Evolutionary conservation across 2,329 filamentous ascomycete species (phyloP).

Genomic region (Penicillium corylophilum): DNA sequence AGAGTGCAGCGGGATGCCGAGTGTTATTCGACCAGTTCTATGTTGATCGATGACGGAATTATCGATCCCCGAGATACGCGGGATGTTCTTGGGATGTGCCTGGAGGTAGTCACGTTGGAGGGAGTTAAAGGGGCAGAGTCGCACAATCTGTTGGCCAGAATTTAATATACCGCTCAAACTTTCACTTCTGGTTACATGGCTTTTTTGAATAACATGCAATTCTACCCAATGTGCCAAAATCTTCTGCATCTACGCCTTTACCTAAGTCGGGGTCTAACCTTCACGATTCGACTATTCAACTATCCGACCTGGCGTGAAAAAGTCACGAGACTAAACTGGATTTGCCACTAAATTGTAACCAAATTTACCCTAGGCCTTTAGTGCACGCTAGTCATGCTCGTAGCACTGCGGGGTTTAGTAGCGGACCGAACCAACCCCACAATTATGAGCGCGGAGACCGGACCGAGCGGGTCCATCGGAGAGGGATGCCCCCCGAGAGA

Average conservation of each 20-base stretch:
- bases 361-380: neutral
- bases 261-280: too few relatives aligned
- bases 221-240: too few relatives aligned
- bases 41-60: slow-evolving; percentile 38
- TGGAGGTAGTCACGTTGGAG: slow-evolving; percentile 32
- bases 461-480: slow-evolving; percentile 1
- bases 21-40: slow-evolving; percentile 34
- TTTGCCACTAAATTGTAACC: neutral
- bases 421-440: neutral
- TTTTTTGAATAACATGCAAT: too few relatives aligned
- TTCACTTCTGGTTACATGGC: too few relatives aligned
- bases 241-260: too few relatives aligned
- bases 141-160: slow-evolving; percentile 28
- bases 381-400: too few relatives aligned
- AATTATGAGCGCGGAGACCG: neutral
- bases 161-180: too few relatives aligned
- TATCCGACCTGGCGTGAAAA: too few relatives aligned
- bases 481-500: neutral
- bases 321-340: too few relatives aligned
- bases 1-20: slow-evolving; percentile 34
- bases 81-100: slow-evolving; percentile 39
- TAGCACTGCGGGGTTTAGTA: neutral
- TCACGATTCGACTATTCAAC: too few relatives aligned
- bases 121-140: slow-evolving; percentile 25
- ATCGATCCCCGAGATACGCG: slow-evolving; percentile 42